Percentiles rank a stretch among this genome's conserved stretches.
Conservation (phyloP, 192 early-diverging fungal species). For the Backusella luteola region DNA sequence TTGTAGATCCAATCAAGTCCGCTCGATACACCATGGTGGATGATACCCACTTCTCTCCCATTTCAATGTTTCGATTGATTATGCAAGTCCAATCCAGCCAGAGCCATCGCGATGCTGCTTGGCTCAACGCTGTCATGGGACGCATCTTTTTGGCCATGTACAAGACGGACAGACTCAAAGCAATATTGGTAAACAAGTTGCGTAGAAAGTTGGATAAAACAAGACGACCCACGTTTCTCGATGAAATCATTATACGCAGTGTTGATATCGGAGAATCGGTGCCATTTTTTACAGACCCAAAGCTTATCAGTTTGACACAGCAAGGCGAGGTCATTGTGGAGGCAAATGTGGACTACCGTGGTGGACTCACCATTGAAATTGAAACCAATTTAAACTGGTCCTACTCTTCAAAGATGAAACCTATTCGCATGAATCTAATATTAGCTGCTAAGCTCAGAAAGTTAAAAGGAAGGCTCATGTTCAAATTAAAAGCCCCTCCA, state of each 20-base stretch:
- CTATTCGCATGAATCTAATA: conserved; percentile 74
- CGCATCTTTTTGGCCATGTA: conserved; percentile 74
- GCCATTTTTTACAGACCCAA: conserved; percentile 80
- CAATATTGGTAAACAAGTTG: conserved; percentile 63
- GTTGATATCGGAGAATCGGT: conserved; percentile 78
- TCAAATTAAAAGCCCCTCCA: conserved; percentile 80
- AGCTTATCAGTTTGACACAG: conserved; percentile 58
- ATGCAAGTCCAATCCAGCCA: conserved; percentile 53
- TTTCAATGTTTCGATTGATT: conserved; percentile 38
- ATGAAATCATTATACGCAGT: conserved; percentile 77
- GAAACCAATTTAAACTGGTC: conserved; percentile 52
- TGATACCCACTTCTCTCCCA: conserved; percentile 38
- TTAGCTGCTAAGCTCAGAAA: conserved; percentile 73
- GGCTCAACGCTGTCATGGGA: conserved; percentile 86
- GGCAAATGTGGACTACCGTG: conserved; percentile 77
- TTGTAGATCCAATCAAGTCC: conserved; percentile 38
- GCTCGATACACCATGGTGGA: conserved; percentile 19
- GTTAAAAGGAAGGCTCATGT: conserved; percentile 71
- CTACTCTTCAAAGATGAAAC: conserved; percentile 40
- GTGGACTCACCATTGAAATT: conserved; percentile 76
- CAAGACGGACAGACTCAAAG: conserved; percentile 57
- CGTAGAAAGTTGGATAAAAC: conserved; percentile 65
- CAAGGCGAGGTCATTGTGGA: conserved; percentile 73
- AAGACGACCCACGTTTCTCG: conserved; percentile 67
- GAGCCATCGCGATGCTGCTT: conserved; percentile 49